phyloP scores from a whole-genome alignment of 768 basidiomycete species.

The Mycena epipterygia region DNA sequence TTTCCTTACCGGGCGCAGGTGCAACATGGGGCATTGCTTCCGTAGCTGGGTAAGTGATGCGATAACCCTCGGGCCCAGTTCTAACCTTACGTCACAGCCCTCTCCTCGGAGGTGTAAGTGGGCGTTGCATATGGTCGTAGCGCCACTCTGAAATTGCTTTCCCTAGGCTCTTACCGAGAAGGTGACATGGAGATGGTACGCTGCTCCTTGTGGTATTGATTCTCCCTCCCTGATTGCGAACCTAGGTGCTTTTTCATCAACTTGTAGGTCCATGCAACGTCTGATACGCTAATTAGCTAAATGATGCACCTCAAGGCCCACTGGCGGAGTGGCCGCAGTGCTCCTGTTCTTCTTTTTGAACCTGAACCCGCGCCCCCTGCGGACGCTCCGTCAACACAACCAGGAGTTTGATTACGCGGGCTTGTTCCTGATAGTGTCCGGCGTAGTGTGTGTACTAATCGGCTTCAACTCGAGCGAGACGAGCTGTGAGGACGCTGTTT shows the following conservation, averaged over 20 bases:
- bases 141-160: not conserved
- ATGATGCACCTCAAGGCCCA: conserved; percentile 64
- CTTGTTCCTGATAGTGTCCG: conserved; percentile 70
- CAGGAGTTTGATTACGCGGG: conserved; percentile 81
- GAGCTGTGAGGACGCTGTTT: conserved; percentile 61
- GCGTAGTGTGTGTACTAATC: conserved; percentile 76
- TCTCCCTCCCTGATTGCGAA: not conserved
- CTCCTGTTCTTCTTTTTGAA: conserved; percentile 83
- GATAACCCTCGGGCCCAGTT: not conserved
- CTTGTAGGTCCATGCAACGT: conserved; percentile 57
- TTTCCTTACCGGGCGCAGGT: conserved; percentile 26
- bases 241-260: conserved; percentile 83
- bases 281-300: not conserved
- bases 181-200: conserved; percentile 84
- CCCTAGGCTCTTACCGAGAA: conserved; percentile 77
- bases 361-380: conserved; percentile 79
- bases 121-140: not conserved
- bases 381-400: conserved; percentile 69
- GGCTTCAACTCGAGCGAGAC: conserved; percentile 82
- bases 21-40: conserved; percentile 83
- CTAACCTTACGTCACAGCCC: conserved; percentile 75
- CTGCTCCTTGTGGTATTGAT: conserved; percentile 13
- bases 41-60: conserved; percentile 43
- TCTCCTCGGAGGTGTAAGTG: conserved; percentile 82
- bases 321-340: conserved; percentile 73